These are phyloP conservation scores for Chrysoporthe austroafricana DNA, from an alignment of 2,329 filamentous ascomycete species.

Conservation along the genomic window DNA sequence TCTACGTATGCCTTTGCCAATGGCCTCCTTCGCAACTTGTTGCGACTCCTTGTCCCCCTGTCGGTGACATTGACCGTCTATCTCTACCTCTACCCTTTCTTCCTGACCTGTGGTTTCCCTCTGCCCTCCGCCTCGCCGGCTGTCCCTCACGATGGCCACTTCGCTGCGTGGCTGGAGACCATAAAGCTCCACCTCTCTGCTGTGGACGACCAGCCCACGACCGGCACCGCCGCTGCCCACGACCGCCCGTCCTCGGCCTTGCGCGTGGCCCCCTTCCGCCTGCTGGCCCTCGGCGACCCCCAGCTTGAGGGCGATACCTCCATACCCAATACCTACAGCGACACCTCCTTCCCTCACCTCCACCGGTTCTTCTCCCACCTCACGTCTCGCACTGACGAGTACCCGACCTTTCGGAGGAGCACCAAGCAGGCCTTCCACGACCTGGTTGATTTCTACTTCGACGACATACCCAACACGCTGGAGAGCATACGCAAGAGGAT, in stretches of 20 bases:
- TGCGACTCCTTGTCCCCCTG: conserved; percentile 64
- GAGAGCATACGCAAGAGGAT: conserved; percentile 75
- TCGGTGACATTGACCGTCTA: conserved; percentile 73
- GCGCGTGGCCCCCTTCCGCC: conserved; percentile 72
- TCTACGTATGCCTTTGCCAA: conserved; percentile 7
- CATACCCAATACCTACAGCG: conserved; percentile 63
- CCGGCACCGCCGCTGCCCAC: conserved; percentile 33
- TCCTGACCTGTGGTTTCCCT: conserved; percentile 82
- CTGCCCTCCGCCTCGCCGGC: conserved; percentile 37
- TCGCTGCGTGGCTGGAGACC: conserved; percentile 45
- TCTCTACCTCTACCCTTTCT: conserved; percentile 85
- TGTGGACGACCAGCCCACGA: conserved; percentile 24
- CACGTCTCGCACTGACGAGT: conserved; percentile 33
- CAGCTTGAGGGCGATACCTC: conserved; percentile 93
- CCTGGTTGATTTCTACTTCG: conserved; percentile 61
- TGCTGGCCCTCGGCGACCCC: conserved; percentile 87
- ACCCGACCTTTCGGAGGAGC: conserved; percentile 52
- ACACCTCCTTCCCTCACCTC: conserved; percentile 56
- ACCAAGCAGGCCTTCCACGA: conserved; percentile 60
- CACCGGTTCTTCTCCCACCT: conserved; percentile 51
- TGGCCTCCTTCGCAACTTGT: conserved; percentile 55
- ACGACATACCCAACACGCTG: conserved; percentile 71
- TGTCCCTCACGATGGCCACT: conserved; percentile 22
- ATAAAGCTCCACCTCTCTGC: conserved; percentile 45
- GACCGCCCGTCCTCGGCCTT: conserved; percentile 29